Conservation (phyloP, 495 filamentous ascomycete species). For the Hypoxylon lenormandii region DNA sequence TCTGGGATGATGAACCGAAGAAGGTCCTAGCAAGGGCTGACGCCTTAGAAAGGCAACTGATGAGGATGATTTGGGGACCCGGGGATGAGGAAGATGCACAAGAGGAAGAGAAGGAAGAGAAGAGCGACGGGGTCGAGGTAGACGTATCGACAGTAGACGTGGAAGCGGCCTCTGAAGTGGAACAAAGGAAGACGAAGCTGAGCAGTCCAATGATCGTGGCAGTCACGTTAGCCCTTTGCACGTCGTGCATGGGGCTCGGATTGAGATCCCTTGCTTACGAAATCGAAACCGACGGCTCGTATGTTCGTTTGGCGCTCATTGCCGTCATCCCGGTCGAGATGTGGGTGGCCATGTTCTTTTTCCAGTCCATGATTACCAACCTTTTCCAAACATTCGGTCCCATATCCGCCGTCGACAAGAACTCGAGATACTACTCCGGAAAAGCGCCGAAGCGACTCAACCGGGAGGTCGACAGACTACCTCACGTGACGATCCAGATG, state of each 20-base stretch:
- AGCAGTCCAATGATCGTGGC: conserved; percentile 65
- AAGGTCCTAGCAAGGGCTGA: conserved; percentile 64
- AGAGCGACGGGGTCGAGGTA: conserved; percentile 49
- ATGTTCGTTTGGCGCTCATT: conserved; percentile 62
- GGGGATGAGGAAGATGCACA: conserved; percentile 57
- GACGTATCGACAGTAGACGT: conserved; percentile 52
- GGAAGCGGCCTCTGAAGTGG: conserved; percentile 53
- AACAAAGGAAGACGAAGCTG: conserved; percentile 60
- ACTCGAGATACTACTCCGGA: conserved; percentile 73
- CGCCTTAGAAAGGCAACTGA: conserved; percentile 63
- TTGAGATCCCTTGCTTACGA: conserved; percentile 67
- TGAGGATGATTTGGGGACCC: conserved; percentile 67
- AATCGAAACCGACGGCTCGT: conserved; percentile 62
- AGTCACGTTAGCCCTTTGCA: conserved; percentile 63
- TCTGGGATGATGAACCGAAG: conserved; percentile 75
- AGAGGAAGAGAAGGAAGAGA: conserved; percentile 59
- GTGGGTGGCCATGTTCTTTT: conserved; percentile 73
- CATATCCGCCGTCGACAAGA: conserved; percentile 65
- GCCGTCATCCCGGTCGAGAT: conserved; percentile 63
- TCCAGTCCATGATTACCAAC: conserved; percentile 67
- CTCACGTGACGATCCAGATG: conserved; percentile 80
- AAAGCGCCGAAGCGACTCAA: conserved; percentile 63
- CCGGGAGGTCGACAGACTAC: conserved; percentile 58
- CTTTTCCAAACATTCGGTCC: conserved; percentile 71
- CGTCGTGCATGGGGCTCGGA: conserved; percentile 67